phyloP scores from a whole-genome alignment of 192 early-diverging fungal species.

The Dimargaris xerosporica region DNA sequence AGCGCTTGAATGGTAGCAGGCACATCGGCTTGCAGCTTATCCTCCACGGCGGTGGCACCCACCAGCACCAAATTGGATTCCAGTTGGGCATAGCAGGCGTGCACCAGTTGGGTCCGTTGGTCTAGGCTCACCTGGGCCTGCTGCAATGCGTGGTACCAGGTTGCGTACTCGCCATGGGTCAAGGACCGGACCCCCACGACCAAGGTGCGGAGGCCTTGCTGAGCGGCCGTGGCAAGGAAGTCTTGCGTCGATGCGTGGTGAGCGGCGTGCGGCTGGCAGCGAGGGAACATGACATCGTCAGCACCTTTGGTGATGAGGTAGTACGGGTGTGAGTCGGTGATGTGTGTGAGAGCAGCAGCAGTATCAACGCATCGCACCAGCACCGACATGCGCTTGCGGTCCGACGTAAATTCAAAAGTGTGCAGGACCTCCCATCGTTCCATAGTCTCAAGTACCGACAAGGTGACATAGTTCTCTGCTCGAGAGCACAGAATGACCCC shows the following conservation, averaged over 20 bases:
- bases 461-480: no score
- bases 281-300: slow-evolving; percentile 81
- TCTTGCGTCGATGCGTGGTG: slow-evolving; percentile 49
- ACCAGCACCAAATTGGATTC: slow-evolving; percentile 66
- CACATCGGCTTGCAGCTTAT: slow-evolving; percentile 93
- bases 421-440: no score
- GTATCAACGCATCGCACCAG: slow-evolving; percentile 63
- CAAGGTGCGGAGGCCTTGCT: slow-evolving; percentile 65
- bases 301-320: no score
- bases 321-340: no score
- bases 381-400: slow-evolving; percentile 93
- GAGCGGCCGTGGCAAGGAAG: slow-evolving; percentile 79
- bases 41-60: slow-evolving; percentile 97
- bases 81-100: slow-evolving; percentile 58
- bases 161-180: slow-evolving; percentile 45
- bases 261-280: slow-evolving; percentile 49
- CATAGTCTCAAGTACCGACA: no score
- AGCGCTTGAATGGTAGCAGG: slow-evolving; percentile 81
- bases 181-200: slow-evolving; percentile 67
- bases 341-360: slow-evolving; percentile 60
- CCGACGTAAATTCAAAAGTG: slow-evolving; percentile 81
- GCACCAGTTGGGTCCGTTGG: slow-evolving; percentile 69
- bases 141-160: slow-evolving; percentile 56
- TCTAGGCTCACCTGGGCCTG: slow-evolving; percentile 55
- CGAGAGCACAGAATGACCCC: no score